Conservation (phyloP, 371 early-diverging fungal genomes). For the Rhizomucor miehei region DNA sequence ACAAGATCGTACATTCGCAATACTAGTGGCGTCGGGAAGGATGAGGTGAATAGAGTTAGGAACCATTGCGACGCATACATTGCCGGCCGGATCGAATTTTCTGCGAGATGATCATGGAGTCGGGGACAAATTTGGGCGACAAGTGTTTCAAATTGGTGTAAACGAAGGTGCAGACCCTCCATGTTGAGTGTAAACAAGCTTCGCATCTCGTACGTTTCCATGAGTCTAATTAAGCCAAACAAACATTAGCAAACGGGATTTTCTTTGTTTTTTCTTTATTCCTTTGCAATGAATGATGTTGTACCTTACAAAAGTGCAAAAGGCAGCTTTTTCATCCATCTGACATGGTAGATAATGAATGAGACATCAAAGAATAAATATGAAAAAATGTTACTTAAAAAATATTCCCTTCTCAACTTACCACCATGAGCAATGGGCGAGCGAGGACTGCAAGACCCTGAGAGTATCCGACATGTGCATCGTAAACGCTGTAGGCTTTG, state of each 20-base stretch:
- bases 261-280: too few relatives aligned
- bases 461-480: slow-evolving; percentile 90
- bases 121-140: slow-evolving; percentile 75
- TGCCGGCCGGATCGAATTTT: slow-evolving; percentile 70
- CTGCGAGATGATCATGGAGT: slow-evolving; percentile 65
- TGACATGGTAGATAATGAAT: too few relatives aligned
- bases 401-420: too few relatives aligned
- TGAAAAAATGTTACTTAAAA: not conserved
- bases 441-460: slow-evolving; percentile 87
- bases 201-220: slow-evolving; percentile 83
- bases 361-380: slow-evolving; percentile 10
- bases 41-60: slow-evolving; percentile 87
- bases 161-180: slow-evolving; percentile 75
- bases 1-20: slow-evolving; percentile 87
- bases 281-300: too few relatives aligned
- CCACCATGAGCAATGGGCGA: slow-evolving; percentile 78
- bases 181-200: slow-evolving; percentile 73
- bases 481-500: slow-evolving; percentile 88
- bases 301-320: slow-evolving; percentile 73
- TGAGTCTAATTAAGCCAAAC: slow-evolving; percentile 48
- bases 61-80: slow-evolving; percentile 94
- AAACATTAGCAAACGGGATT: not conserved
- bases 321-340: slow-evolving; percentile 90
- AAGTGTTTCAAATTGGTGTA: slow-evolving; percentile 83
- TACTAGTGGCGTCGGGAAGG: slow-evolving; percentile 75